Evolutionary conservation across 768 basidiomycete species (phyloP).

Genomic region (Russula dissimulans): DNA sequence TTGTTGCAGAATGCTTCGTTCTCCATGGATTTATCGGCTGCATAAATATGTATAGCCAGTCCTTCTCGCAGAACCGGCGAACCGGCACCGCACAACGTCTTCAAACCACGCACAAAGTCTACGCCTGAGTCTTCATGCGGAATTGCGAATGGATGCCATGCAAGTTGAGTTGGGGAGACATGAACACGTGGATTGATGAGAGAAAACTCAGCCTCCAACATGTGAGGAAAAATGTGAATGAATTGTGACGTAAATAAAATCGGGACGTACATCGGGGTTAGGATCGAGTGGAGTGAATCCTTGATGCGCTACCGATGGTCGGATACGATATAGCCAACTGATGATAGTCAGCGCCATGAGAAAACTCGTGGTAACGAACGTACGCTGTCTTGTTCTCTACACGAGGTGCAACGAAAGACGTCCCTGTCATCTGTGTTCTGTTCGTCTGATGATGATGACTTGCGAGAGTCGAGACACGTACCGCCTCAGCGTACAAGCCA

Average conservation of each 20-base stretch:
- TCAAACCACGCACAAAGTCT: slow-evolving; percentile 51
- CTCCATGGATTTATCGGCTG: slow-evolving; percentile 50
- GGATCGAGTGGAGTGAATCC: slow-evolving; percentile 47
- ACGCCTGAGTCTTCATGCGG: slow-evolving; percentile 34
- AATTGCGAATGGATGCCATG: slow-evolving; percentile 55
- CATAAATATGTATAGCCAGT: slow-evolving; percentile 54
- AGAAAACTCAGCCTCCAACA: slow-evolving; percentile 54
- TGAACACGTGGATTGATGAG: slow-evolving; percentile 52
- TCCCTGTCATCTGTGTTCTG: slow-evolving; percentile 42
- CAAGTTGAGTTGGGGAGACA: slow-evolving; percentile 53
- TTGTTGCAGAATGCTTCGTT: slow-evolving; percentile 52
- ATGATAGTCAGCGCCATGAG: background rate
- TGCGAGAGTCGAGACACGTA: slow-evolving; percentile 23
- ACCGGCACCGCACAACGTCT: slow-evolving; percentile 55
- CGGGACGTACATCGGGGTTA: slow-evolving; percentile 45
- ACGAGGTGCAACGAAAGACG: slow-evolving; percentile 51
- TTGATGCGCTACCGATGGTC: slow-evolving; percentile 58
- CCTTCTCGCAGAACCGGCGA: slow-evolving; percentile 56
- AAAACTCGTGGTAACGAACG: slow-evolving; percentile 12
- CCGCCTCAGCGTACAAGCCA: slow-evolving; percentile 52
- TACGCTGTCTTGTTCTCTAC: slow-evolving; percentile 44
- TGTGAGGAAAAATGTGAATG: background rate
- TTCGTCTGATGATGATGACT: background rate
- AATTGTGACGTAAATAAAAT: background rate
- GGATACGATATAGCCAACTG: slow-evolving; percentile 60